These are phyloP conservation scores for Kodamaea ohmeri DNA, from an alignment of 1,139 yeast species.

Conservation along the genomic window DNA sequence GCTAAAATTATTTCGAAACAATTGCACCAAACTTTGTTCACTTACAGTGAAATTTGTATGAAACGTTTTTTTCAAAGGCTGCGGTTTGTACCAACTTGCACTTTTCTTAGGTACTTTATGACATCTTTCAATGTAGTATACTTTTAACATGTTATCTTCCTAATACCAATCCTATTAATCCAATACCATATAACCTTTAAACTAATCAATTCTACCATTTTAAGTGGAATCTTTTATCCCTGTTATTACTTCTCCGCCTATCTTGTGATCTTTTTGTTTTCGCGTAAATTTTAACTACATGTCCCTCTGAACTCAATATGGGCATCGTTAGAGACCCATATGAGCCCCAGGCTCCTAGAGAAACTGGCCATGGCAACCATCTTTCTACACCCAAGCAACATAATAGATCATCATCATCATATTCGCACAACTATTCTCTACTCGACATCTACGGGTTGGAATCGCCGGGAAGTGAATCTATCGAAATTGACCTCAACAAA, in stretches of 20 bases:
- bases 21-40: too few relatives aligned
- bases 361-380: background rate
- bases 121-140: too few relatives aligned
- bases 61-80: too few relatives aligned
- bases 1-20: too few relatives aligned
- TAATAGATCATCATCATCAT: constrained; percentile 28
- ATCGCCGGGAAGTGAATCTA: constrained; percentile 15
- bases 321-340: constrained; percentile 5
- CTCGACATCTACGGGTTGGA: constrained; percentile 24
- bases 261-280: background rate
- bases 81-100: too few relatives aligned
- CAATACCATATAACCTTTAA: too few relatives aligned
- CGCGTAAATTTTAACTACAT: background rate
- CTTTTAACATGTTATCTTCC: too few relatives aligned
- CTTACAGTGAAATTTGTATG: too few relatives aligned
- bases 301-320: constrained; percentile 1
- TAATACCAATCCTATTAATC: too few relatives aligned
- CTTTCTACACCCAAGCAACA: constrained; percentile 18
- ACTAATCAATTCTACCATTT: too few relatives aligned
- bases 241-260: background rate
- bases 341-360: background rate
- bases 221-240: background rate
- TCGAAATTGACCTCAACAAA: background rate
- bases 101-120: too few relatives aligned
- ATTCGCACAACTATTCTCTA: constrained; percentile 34